Conservation (phyloP, 768 basidiomycete genomes). For the Boletus sp. region DNA sequence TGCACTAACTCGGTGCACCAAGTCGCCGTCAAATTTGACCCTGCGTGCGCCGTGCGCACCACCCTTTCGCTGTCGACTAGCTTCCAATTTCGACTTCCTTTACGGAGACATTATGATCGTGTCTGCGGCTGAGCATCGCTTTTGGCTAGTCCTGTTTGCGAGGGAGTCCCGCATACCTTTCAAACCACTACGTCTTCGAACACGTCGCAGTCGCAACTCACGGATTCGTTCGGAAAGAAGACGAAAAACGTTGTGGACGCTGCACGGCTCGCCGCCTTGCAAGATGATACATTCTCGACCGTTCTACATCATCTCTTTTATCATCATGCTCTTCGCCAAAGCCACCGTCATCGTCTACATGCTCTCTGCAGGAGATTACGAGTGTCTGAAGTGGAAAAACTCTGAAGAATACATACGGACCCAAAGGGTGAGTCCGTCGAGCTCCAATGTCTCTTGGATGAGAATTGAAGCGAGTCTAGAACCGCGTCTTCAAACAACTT, state of each 20-base stretch:
- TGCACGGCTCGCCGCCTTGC: not conserved
- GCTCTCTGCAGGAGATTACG: conserved; percentile 21
- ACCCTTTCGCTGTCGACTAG: not conserved
- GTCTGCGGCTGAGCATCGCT: conserved; percentile 6
- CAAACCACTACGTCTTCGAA: not conserved
- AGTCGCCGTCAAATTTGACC: not conserved
- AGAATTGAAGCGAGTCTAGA: conserved; percentile 6
- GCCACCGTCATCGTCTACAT: conserved; percentile 16
- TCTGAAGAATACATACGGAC: conserved; percentile 19
- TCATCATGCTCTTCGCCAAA: conserved; percentile 22
- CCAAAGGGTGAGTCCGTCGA: conserved; percentile 16
- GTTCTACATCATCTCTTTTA: conserved; percentile 13
- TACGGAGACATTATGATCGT: conserved; percentile 2
- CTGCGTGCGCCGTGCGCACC: not conserved
- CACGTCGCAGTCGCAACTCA: not conserved
- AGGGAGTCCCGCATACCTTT: not conserved
- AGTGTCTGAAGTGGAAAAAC: conserved; percentile 13
- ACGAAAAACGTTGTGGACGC: not conserved
- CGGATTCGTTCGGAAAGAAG: not conserved
- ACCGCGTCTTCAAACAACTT: conserved; percentile 22
- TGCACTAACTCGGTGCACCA: not conserved
- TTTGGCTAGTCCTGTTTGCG: conserved; percentile 3
- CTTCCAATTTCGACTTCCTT: not conserved
- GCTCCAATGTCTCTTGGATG: not conserved
- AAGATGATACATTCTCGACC: conserved; percentile 18